phyloP scores from a whole-genome alignment of 2,329 filamentous ascomycete genomes.

The Ophiostoma sp. region DNA sequence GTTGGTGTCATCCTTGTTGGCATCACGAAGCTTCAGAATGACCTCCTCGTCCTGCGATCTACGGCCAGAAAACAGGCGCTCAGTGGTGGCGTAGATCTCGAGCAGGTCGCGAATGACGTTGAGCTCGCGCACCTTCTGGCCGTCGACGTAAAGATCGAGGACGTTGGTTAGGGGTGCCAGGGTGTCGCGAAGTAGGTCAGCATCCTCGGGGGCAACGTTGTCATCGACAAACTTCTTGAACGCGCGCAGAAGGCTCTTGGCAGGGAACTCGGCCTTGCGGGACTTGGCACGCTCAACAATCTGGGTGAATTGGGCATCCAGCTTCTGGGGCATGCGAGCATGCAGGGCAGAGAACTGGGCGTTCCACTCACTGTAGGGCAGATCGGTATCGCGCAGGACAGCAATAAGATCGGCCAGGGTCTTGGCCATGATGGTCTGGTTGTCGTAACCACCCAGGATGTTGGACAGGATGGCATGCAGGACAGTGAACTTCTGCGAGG shows the following conservation, averaged over 20 bases:
- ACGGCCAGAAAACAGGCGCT: constrained; percentile 80
- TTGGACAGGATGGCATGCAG: constrained; percentile 74
- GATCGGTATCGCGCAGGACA: constrained; percentile 79
- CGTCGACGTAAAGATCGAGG: constrained; percentile 75
- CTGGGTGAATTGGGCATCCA: constrained; percentile 75
- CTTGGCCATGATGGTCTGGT: constrained; percentile 88
- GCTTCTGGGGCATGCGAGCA: constrained; percentile 91
- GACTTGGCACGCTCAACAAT: constrained; percentile 78
- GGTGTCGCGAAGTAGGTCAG: constrained; percentile 64
- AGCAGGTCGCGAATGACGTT: constrained; percentile 74
- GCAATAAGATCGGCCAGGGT: constrained; percentile 86
- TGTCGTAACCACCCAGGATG: constrained; percentile 91
- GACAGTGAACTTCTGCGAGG: constrained; percentile 77
- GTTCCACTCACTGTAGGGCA: constrained; percentile 95
- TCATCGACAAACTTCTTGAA: constrained; percentile 87
- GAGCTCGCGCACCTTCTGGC: constrained; percentile 86
- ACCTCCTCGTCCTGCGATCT: constrained; percentile 88
- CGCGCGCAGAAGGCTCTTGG: constrained; percentile 77
- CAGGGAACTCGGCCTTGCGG: constrained; percentile 81
- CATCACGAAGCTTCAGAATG: constrained; percentile 86
- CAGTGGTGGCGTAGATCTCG: constrained; percentile 73
- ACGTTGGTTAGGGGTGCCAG: constrained; percentile 73
- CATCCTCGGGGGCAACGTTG: constrained; percentile 67
- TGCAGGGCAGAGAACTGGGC: constrained; percentile 95
- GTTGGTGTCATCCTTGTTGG: constrained; percentile 86